Base-by-base conservation (phyloP, 2,329 filamentous ascomycete species). In the Claviceps sp. region DNA sequence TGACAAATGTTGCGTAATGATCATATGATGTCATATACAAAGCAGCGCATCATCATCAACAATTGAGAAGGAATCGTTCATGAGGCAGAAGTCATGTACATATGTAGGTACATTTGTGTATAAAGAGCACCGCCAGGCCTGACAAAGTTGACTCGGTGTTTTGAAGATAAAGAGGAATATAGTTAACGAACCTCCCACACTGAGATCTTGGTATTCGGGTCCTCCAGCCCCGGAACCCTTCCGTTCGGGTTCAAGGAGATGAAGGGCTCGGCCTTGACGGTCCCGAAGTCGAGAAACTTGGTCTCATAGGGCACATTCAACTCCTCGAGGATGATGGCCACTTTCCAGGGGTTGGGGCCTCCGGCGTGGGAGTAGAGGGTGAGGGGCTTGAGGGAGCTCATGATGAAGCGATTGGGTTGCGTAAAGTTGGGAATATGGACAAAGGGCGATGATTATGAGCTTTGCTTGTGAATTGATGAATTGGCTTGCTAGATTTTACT, bases 261-360 rank as follows among this genome's bases (percentile, higher is more conserved):
- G 29, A 58, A 62, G 1, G 58, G 57, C 44, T 57, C 52, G 23
- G 56, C 53, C 46, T 64, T 63, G 48, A 58, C 45, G 17, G 58
- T 39, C 11, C 45, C 51, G 29, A 61, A 60, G 17, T 53, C 46
- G 22, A 61, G 48, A 0, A 49, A 42, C 20, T 53, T 51, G 22
- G 45, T 26, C 22, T 52, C 52, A 44, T 62, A 64, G 11, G 56
- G 54, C 1, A 64, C 26, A 3, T 44, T 52, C 2, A 64, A 54
- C 50, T 63, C 60, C 39, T 62, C 60, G 13, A 62, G 45, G 4
- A 61, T 45, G 16, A 59, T 49, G 45, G 53, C 53, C 42, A 55
- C 65, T 58, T 55, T 53, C 53, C 54, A 55, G 17, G 56, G 54
- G 37, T 57, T 57, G 4, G 54, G 56, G 6, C 55, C 53, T 1